Evolutionary conservation across 2,329 filamentous ascomycete species (phyloP), one percentile per base, ranked within the genome.

Genomic region (Apiospora arundinis): DNA sequence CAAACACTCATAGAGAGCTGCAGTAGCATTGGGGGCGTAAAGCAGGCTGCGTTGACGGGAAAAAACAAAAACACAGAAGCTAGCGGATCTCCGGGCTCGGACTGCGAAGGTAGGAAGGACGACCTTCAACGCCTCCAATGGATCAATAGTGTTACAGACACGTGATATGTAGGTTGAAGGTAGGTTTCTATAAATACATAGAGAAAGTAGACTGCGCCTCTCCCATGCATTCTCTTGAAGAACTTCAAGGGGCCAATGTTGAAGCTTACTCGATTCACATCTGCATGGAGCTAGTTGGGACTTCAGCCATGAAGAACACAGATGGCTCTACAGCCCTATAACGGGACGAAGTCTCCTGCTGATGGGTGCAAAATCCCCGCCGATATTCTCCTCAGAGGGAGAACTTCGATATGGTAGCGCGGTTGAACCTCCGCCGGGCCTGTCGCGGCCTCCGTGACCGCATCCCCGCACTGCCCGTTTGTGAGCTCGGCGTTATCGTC

Each of bases 51-150:
- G 42, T 16, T 16, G 42, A 46, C 21, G 8, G 48, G 23, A 11
- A 5, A 25, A 23, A 16, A 52, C 23, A 25, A 16, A 52, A 60
- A 32, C 28, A 21, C 16, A 11, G 21, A 21, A 21, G 32, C 52
- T n/a, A 60, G 28, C 52, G 52, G 52, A 60, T 60, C 52, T 60
- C 28, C 52, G 52, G 49, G 7, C 49, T 56, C 25, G 49, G 49
- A 4, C 25, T 49, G n/a, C 46, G 7, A n/a, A 7, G 46, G 48
- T 23, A 25, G 48, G 23, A 23, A 52, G 48, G 23, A 23, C 48
- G 48, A 25, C n/a, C 46, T 23, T n/a, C 6, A 11, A 49, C 46
- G n/a, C 49, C 49, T 56, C 49, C 49, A 7, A 32, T 28, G n/a
- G n/a, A n/a, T 21, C 14, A 32, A 4, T 32, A 25, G 23, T 52